Conservation (phyloP, 164 flowering plant genomes). For the Echeveria elegans region DNA sequence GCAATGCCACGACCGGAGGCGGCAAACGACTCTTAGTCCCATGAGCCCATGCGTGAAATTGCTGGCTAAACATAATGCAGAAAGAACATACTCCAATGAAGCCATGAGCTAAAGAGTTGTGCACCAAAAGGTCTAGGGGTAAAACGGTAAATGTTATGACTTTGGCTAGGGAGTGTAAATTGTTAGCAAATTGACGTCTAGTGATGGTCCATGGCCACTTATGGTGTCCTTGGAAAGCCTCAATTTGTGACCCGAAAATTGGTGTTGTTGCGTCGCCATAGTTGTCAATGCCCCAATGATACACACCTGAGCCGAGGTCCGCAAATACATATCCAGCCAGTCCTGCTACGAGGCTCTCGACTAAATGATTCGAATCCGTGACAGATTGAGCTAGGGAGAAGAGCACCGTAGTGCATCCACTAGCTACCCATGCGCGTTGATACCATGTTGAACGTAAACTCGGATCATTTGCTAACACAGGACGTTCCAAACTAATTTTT, state of each 20-base stretch:
- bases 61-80: constrained; percentile 89
- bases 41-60: constrained; percentile 96
- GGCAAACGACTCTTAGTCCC: constrained; percentile 63
- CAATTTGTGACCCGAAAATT: constrained; percentile 63
- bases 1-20: constrained; percentile 50
- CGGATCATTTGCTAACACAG: constrained; percentile 25
- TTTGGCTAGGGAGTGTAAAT: constrained; percentile 55
- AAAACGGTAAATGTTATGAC: constrained; percentile 42
- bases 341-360: constrained; percentile 54
- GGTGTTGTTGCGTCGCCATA: constrained; percentile 68
- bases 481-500: constrained; percentile 4
- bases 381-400: constrained; percentile 41
- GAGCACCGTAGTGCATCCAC: constrained; percentile 58
- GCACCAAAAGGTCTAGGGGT: constrained; percentile 33
- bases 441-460: constrained; percentile 56
- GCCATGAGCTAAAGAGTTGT: constrained; percentile 30
- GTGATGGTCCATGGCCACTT: constrained; percentile 79
- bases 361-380: constrained; percentile 18
- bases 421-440: constrained; percentile 76
- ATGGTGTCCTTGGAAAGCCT: constrained; percentile 82
- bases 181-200: constrained; percentile 71
- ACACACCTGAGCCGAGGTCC: constrained; percentile 79
- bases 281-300: constrained; percentile 93
- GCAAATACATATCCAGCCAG: constrained; percentile 55
- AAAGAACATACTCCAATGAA: constrained; percentile 51